These are phyloP conservation scores for Talaromyces sp. DNA, from an alignment of 2,329 filamentous ascomycete genomes.

Conservation along the genomic window DNA sequence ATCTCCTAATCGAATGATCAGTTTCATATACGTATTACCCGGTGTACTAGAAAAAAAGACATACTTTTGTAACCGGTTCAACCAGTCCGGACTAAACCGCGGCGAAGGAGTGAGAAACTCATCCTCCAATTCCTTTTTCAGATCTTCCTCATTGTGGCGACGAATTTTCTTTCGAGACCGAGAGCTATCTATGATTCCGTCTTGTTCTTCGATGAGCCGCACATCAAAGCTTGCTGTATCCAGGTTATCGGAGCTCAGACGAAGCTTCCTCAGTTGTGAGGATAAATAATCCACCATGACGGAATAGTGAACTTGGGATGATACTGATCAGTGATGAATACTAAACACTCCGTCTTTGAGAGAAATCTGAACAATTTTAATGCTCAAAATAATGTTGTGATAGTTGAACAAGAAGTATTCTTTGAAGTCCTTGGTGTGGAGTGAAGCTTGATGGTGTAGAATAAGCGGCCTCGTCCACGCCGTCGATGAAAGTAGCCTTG, in stretches of 20 bases:
- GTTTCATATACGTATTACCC: background rate
- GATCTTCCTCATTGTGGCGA: conserved; percentile 52
- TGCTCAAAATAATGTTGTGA: background rate
- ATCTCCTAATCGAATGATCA: conserved; percentile 50
- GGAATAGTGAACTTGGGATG: background rate
- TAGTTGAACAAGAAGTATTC: background rate
- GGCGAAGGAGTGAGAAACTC: conserved; percentile 77
- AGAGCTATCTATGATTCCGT: conserved; percentile 31
- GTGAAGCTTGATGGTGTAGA: background rate
- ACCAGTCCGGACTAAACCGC: conserved; percentile 78
- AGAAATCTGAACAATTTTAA: too few species aligned
- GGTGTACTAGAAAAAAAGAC: conserved; percentile 19
- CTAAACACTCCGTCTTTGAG: background rate
- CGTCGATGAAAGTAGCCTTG: background rate
- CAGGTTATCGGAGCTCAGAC: conserved; percentile 25
- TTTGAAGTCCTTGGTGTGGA: background rate
- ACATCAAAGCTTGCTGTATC: conserved; percentile 28
- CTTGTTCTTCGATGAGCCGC: conserved; percentile 30
- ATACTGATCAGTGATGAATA: background rate
- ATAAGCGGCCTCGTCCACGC: background rate
- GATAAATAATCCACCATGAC: conserved; percentile 25
- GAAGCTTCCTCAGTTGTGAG: conserved; percentile 29
- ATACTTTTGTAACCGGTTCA: conserved; percentile 80
- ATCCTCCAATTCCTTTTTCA: conserved; percentile 69
- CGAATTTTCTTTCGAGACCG: conserved; percentile 41